Base-by-base conservation (phyloP, 2,329 filamentous ascomycete genomes). In the Onygenales sp. region DNA sequence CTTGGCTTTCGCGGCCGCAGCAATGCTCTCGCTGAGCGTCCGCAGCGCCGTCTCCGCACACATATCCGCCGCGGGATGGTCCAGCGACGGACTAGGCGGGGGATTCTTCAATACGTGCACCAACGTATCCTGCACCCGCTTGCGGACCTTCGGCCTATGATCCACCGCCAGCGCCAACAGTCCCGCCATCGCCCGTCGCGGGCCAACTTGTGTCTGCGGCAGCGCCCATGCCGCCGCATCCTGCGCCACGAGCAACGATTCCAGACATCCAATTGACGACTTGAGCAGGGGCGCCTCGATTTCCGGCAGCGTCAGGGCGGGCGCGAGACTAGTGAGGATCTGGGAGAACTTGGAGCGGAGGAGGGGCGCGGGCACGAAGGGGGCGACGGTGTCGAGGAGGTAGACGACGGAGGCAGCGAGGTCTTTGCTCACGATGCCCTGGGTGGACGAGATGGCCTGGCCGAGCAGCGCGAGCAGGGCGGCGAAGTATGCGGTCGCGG, bases 61-160 rank as follows among this genome's bases (percentile, higher is more conserved):
- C 84, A 97, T 92, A 66, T 95, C 91, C 46, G 92, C 87, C 31
- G 90, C 93, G 1, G 93, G 93, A 66, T 98, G 93, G 61, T 98
- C 93, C 56, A 96, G 73, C 3, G 89, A 91, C 1, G 93, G 93
- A 59, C 89, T 95, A 0, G 92, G 91, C 0, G 93, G 93, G 7
- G 90, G 88, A 57, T 84, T 86, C 69, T 85, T 85, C 54, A 98
- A 79, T 4, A 98, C 84, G 58, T 85, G 87, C 51, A 85, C 84
- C 60, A 98, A 72, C 2, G 91, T 89, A 65, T 97, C 92, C 69
- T 95, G 89, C 6, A 93, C 89, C 69, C 91, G 79, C 80, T 93
- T 96, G 62, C 93, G 82, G 48, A 97, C 89, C 74, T 98, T 98
- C 2, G 93, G 93, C 54, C 92, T 80, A 58, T 84, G 86, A 66